These are phyloP conservation scores for Berkeleyomyces basicola DNA, from an alignment of 2,329 filamentous ascomycete genomes.

Conservation along the genomic window DNA sequence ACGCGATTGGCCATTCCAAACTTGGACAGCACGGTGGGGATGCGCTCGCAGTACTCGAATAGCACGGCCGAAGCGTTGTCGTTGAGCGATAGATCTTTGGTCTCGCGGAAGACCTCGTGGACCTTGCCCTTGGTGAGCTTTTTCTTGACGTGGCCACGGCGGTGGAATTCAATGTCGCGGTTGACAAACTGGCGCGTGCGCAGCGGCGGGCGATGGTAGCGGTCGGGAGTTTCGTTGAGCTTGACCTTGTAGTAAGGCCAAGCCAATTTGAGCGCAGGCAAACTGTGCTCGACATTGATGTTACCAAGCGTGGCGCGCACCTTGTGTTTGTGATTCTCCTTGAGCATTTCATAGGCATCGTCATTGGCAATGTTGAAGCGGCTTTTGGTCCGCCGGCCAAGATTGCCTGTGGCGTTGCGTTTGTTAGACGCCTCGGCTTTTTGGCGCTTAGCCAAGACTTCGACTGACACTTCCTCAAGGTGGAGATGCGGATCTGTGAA, in stretches of 20 bases:
- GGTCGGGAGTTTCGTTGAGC: constrained; percentile 54
- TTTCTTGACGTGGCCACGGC: constrained; percentile 57
- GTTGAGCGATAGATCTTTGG: constrained; percentile 67
- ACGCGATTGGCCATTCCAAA: constrained; percentile 95
- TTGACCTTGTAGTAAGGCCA: constrained; percentile 94
- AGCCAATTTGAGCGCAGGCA: constrained; percentile 78
- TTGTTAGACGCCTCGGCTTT: constrained; percentile 41
- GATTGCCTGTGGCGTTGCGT: constrained; percentile 49
- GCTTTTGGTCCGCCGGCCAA: constrained; percentile 56
- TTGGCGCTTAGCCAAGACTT: constrained; percentile 43
- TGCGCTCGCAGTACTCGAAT: constrained; percentile 91
- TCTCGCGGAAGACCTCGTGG: constrained; percentile 60
- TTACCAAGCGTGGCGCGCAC: constrained; percentile 84
- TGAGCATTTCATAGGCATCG: constrained; percentile 84
- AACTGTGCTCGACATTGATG: constrained; percentile 81
- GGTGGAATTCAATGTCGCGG: constrained; percentile 53
- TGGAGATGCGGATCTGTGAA: constrained; percentile 78
- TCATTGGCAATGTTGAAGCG: constrained; percentile 96
- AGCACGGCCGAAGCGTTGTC: constrained; percentile 81
- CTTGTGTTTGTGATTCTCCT: constrained; percentile 94
- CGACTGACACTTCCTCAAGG: constrained; percentile 57
- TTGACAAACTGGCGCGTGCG: constrained; percentile 52
- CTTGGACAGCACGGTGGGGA: constrained; percentile 80
- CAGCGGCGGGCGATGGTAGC: constrained; percentile 70
- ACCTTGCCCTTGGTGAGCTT: constrained; percentile 70